Conservation (phyloP, 2,329 filamentous ascomycete species). For the Colletotrichum cuscutae region DNA sequence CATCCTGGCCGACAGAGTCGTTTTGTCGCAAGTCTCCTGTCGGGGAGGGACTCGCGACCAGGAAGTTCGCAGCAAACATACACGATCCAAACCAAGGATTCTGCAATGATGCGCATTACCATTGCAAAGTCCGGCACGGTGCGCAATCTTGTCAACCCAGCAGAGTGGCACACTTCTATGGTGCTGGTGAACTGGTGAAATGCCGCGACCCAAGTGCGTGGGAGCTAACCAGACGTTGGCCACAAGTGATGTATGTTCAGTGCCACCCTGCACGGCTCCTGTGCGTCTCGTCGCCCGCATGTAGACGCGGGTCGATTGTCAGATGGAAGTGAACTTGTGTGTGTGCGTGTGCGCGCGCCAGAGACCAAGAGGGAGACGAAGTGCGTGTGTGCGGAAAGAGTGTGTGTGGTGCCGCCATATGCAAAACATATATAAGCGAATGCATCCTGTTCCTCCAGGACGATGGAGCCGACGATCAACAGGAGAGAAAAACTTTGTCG, state of each 20-base stretch:
- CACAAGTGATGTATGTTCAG: conserved; percentile 23
- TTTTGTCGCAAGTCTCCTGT: not conserved
- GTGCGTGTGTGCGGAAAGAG: conserved; percentile 17
- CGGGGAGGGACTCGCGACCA: not conserved
- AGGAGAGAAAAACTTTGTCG: conserved; percentile 15
- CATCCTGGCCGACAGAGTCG: conserved; percentile 20
- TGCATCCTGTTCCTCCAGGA: conserved; percentile 25
- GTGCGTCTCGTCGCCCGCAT: conserved; percentile 32
- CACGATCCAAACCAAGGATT: not conserved
- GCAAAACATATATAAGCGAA: conserved; percentile 34
- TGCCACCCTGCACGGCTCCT: conserved; percentile 34
- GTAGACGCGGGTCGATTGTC: conserved; percentile 28
- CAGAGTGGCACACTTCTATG: not conserved
- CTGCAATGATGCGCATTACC: not conserved
- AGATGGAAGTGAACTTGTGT: conserved; percentile 35
- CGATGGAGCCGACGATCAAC: conserved; percentile 24
- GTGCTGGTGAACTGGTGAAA: conserved; percentile 5
- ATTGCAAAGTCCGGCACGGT: not conserved
- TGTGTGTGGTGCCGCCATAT: conserved; percentile 23
- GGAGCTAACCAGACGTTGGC: conserved; percentile 1
- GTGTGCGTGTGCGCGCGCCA: conserved; percentile 12
- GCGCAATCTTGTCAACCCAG: not conserved
- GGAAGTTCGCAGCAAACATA: conserved; percentile 3
- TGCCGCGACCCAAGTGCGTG: not conserved
- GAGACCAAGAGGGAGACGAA: not conserved